phyloP scores from a whole-genome alignment of 345 rosid genomes.

The Arabidopsis arenosa region DNA sequence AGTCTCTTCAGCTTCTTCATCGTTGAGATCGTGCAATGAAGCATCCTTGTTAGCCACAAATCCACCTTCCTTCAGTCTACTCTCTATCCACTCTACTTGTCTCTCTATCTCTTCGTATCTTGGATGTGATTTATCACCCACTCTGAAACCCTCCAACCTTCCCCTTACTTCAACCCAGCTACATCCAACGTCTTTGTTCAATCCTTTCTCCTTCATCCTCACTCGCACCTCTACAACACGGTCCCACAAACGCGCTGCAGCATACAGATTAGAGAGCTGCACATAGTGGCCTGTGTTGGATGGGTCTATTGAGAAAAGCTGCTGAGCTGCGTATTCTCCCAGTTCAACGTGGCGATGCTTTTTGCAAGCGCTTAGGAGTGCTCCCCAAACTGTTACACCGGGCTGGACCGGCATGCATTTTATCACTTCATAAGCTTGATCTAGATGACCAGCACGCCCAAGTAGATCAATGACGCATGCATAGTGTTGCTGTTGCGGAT shows the following conservation, averaged over 20 bases:
- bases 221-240: constrained; percentile 56
- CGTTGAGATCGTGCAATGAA: constrained; percentile 62
- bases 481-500: constrained; percentile 71
- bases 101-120: constrained; percentile 52
- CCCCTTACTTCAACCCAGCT: constrained; percentile 67
- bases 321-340: constrained; percentile 72
- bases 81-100: constrained; percentile 58
- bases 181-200: constrained; percentile 63
- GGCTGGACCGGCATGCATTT: constrained; percentile 67
- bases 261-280: constrained; percentile 80
- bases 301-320: constrained; percentile 64
- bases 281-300: constrained; percentile 68
- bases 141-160: constrained; percentile 59
- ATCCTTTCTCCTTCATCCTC: constrained; percentile 65
- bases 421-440: constrained; percentile 62
- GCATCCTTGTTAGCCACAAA: constrained; percentile 57
- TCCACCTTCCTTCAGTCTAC: constrained; percentile 61
- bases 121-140: constrained; percentile 70
- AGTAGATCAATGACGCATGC: constrained; percentile 78
- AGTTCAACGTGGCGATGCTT: constrained; percentile 60
- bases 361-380: constrained; percentile 72
- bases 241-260: constrained; percentile 66
- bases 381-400: constrained; percentile 69
- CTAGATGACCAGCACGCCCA: constrained; percentile 66
- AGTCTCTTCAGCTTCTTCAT: constrained; percentile 66